A percentile compares a stretch with the other conserved stretches of the same genome.
phyloP scores from a whole-genome alignment of 2,329 filamentous ascomycete species.

The Colletotrichum sidae region DNA sequence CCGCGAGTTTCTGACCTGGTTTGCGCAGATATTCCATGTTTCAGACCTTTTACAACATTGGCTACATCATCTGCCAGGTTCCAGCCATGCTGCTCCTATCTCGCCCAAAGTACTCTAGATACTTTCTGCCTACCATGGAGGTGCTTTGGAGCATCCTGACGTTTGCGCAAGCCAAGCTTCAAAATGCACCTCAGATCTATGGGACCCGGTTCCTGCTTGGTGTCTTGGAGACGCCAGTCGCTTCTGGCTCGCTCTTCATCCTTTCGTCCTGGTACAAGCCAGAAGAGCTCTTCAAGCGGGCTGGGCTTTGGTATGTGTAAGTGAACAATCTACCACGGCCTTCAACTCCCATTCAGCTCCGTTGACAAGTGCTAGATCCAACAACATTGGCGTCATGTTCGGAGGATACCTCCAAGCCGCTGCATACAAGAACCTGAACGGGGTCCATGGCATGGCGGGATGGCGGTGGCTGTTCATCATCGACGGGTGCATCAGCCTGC shows the following conservation, averaged over 20 bases:
- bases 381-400: slow-evolving; percentile 43
- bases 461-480: slow-evolving; percentile 68
- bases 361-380: slow-evolving; percentile 28
- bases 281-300: slow-evolving; percentile 55
- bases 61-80: slow-evolving; percentile 37
- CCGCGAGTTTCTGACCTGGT: neutral
- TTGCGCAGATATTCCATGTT: slow-evolving; percentile 31
- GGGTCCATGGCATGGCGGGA: slow-evolving; percentile 58
- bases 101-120: slow-evolving; percentile 38
- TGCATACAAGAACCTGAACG: slow-evolving; percentile 62
- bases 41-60: slow-evolving; percentile 36
- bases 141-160: slow-evolving; percentile 40
- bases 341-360: neutral
- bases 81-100: slow-evolving; percentile 36
- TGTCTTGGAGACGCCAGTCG: slow-evolving; percentile 39
- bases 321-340: neutral
- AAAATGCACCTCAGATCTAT: slow-evolving; percentile 43
- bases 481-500: slow-evolving; percentile 65
- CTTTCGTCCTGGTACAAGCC: slow-evolving; percentile 47
- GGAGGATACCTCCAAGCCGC: slow-evolving; percentile 49
- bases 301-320: slow-evolving; percentile 60
- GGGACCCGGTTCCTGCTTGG: slow-evolving; percentile 46
- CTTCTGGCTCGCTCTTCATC: slow-evolving; percentile 40
- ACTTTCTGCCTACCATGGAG: slow-evolving; percentile 40
- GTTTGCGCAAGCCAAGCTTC: slow-evolving; percentile 41